Evolutionary conservation across 164 flowering plant species (phyloP), one percentile per base, ranked within the genome.

Genomic region (Magnolia officinalis): DNA sequence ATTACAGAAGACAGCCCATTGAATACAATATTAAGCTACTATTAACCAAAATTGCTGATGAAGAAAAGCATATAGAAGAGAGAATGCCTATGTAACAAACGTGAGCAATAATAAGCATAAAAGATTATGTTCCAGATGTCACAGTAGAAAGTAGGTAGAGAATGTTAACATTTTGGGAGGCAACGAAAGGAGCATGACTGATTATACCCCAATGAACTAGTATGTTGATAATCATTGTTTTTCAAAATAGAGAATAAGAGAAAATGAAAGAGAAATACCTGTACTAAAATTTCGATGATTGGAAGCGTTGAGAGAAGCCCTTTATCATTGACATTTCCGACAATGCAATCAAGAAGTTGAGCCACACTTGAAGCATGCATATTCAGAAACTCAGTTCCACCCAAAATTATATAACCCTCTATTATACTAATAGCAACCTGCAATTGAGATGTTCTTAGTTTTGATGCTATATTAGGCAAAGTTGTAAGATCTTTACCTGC

Each of bases 261-360:
- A 55, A 37, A 78, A 4, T 10, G 26, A 73, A n/a, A 23, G 14
- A 58, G 66, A 80, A 72, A 29, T 85, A 96, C 99, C 98, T 94
- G 98, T 75, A 96, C 75, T 31, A 96, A 83, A 73, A 88, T 78
- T 80, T 96, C 99, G 83, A 96, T 85, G 70, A 90, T 85, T 0
- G 96, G 99, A 78, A 96, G 90, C 61, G 86, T 83, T 79, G 98
- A 85, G 18, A 87, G 87, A 74, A 94, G 83, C 21, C 99, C 98
- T 87, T 76, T 91, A 75, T 96, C 93, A 85, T 90, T 96, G 51
- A 94, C 98, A 88, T 89, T 94, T 63, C 92, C 94, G 67, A 94
- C 89, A 77, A 92, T 82, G 63, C 86, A 78, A 82, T 96, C 98
- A 77, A 96, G 89, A 81, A 96, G 84, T 76, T 87, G 88, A 67